Evolutionary conservation across 371 early-diverging fungal species (phyloP), one percentile per base, ranked within the genome.

Genomic region (Funneliformis caledonium): DNA sequence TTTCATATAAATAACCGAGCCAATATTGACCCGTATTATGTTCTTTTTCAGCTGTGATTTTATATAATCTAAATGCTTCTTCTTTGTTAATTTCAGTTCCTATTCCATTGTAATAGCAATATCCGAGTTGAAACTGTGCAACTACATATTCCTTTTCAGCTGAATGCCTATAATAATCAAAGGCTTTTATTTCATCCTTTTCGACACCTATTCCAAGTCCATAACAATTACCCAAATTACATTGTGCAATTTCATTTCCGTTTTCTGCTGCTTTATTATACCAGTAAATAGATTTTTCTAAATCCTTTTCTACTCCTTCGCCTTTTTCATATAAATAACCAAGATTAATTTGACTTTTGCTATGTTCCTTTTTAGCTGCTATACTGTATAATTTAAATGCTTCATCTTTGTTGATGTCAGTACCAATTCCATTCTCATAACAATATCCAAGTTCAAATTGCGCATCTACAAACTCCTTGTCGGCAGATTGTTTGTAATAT

Each of bases 351-450:
- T 42, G 33, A 2, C 42, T 19, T 68, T 33, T 42, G 9, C 68
- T 31, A 68, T 68, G 33, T 68, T 68, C 68, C 43, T 68, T 68
- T 68, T 68, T 37, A 14, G 68, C 10, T 14, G 68, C 33, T 16
- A 6, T 68, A 42, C 14, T 68, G 12, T 68, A 68, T 37, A 37
- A 42, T 42, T 37, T 33, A 37, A n/a, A 37, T 37, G 68, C 43
- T 68, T 68, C 43, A 31, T 8, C 8, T 11, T 42, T 86, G 77
- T 92, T 85, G 75, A 88, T 86, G 33, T 83, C 83, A 7, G 96
- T 91, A 11, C 94, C 96, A 76, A 90, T 90, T n/a, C 95, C 96
- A 82, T 93, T 88, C 80, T 94, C 93, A 85, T 92, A 94, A 81
- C 92, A 93, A 82, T 93, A 91, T 1, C 94, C 96, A 26, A 94